Evolutionary conservation across 371 early-diverging fungal genomes (phyloP), one percentile per base, ranked within the genome.

Genomic region (Conidiobolus incongruus): DNA sequence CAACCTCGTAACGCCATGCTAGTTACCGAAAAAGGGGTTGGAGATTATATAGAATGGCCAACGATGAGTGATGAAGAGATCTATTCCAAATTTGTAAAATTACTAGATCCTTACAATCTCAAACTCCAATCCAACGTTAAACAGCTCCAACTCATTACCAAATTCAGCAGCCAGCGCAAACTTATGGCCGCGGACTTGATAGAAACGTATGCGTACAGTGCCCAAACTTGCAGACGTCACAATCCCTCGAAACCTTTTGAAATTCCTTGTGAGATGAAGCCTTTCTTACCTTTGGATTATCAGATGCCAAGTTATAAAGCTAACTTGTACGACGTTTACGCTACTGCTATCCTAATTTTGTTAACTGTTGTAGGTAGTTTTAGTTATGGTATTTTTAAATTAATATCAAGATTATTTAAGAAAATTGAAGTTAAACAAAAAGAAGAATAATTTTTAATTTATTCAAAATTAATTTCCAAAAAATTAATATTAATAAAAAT

Each of bases 1-100:
- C 48, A 48, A 23, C 41, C 41, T 4, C 15, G 31, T 2, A 48
- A 48, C 30, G 48, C 48, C 7, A n/a, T 19, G 1, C 10, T 20
- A 15, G 17, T 44, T 6, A n/a, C 15, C 12, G 35, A 29, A 11
- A n/a, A 20, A 7, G 24, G 33, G 11, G 26, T 35, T 10, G 44
- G 33, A 2, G 21, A 24, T 15, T 38, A 24, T 21, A 15, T 38
- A 10, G 16, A 38, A 10, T 5, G 28, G 8, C 4, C 3, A 7
- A 24, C 2, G 4, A 24, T 21, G 4, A 24, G 24, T 2, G 21
- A 16, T 12, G 4, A 10, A 24, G 23, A 22, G 11, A 24, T 21
- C 12, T 10, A 10, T 24, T 10, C 21, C 4, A 12, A 15, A 15
- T 12, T 38, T 16, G 21, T 20, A 38, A 20, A 10, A 10, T 10